Conservation (phyloP, 208 protist species). For the Trypanosoma conorhini region DNA sequence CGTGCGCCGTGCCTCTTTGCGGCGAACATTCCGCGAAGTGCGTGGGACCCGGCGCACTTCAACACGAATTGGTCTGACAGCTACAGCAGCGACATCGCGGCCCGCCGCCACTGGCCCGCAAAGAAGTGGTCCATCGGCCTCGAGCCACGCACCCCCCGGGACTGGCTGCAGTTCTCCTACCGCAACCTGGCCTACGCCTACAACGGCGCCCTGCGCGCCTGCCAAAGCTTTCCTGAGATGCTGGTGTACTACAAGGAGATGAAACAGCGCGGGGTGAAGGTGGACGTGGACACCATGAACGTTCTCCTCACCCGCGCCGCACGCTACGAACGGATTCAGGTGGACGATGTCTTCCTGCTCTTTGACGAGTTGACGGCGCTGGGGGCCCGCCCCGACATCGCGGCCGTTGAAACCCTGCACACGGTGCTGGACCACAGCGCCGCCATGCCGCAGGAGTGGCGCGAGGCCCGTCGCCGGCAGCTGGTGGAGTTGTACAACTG, state of each 20-base stretch:
- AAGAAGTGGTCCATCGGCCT: conserved; percentile 84
- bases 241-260: conserved; percentile 89
- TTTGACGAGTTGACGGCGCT: conserved; percentile 79
- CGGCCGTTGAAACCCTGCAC: conserved; percentile 81
- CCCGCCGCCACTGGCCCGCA: conserved; percentile 82
- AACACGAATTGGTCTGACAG: conserved; percentile 89
- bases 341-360: conserved; percentile 84
- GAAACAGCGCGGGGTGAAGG: conserved; percentile 88
- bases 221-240: conserved; percentile 82
- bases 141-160: conserved; percentile 78
- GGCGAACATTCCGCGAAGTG: conserved; percentile 70
- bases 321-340: conserved; percentile 77
- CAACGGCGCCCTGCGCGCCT: conserved; percentile 88
- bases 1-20: conserved; percentile 36
- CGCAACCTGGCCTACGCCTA: conserved; percentile 91
- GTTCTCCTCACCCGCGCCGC: conserved; percentile 83
- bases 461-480: conserved; percentile 78
- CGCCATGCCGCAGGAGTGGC: conserved; percentile 70
- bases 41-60: conserved; percentile 84
- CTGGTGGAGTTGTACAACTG: conserved; percentile 84
- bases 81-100: conserved; percentile 69
- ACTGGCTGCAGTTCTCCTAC: conserved; percentile 80
- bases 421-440: conserved; percentile 84
- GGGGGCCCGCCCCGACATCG: conserved; percentile 77
- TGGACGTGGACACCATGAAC: conserved; percentile 89